Base-by-base conservation (phyloP, 345 rosid genomes). In the Zanthoxylum bungeanum region DNA sequence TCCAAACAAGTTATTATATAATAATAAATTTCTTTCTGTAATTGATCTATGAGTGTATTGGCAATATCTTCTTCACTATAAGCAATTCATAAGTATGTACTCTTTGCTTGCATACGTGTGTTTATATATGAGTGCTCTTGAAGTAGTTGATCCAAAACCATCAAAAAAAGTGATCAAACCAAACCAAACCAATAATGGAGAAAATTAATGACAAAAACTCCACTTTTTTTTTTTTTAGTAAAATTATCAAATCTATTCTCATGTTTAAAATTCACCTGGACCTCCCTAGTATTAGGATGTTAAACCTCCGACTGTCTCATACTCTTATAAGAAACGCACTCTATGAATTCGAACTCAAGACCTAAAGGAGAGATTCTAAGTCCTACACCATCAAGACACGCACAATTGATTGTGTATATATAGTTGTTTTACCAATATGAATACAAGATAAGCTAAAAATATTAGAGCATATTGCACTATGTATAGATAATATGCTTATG, bases 1-100 rank as follows among this genome's bases (percentile, higher is more conserved):
- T 66, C 79, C 37, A 57, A 57, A 57, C 44, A 61, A 76, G 39
- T 66, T 75, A 81, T 65, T 64, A 56, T 73, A 81, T 70, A 70
- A 66, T 67, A 67, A 73, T 70, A 25, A 39, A 53, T 36, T 61
- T 31, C 27, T 19, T 58, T 51, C 40, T 36, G 40, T 66, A 44
- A 60, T 66, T 53, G 70, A 65, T 60, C 50, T 62, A 11, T 51
- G 53, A 34, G 59, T 67, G 49, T 64, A 42, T 27, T 44, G 47
- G 14, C 66, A 52, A 55, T 63, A 75, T 75, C n/a, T n/a, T 79
- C 44, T 64, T 79, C 39, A 40, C 60, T 47, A 16, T 46, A 50
- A 50, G 53, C 53, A 50, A 50, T 50, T 8, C 53, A n/a, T 50
- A 2, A 57, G 61, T 57, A 30, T 57, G 37, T 57, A 34, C 60